Evolutionary conservation across 164 flowering plant genomes (phyloP).

Genomic region (Vitis rupestris): DNA sequence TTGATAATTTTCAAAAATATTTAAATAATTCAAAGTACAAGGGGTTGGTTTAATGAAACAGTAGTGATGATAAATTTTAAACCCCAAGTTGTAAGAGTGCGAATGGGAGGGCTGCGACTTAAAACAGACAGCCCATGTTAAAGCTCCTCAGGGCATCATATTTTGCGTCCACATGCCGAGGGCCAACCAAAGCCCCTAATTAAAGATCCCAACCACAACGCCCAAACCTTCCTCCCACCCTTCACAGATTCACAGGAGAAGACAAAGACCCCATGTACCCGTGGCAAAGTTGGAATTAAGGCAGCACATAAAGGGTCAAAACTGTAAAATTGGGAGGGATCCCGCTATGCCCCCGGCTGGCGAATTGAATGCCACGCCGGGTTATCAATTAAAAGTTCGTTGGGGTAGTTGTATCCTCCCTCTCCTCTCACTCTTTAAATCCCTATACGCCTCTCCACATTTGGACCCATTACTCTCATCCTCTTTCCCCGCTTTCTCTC

Average conservation of each 20-base stretch:
- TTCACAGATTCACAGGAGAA: background rate
- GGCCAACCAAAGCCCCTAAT: too few species aligned
- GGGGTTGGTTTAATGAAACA: too few species aligned
- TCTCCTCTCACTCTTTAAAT: slow-evolving; percentile 10
- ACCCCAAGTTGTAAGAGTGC: too few species aligned
- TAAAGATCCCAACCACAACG: too few species aligned
- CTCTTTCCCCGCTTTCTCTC: background rate
- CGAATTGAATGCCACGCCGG: slow-evolving; percentile 39
- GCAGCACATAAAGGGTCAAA: background rate
- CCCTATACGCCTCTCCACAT: background rate
- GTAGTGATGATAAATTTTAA: too few species aligned
- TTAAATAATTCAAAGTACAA: too few species aligned
- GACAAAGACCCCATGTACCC: background rate
- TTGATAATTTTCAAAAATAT: too few species aligned
- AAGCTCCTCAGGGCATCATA: too few species aligned
- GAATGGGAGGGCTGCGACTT: too few species aligned
- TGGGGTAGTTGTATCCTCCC: slow-evolving; percentile 50
- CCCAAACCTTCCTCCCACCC: too few species aligned
- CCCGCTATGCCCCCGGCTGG: slow-evolving; percentile 19
- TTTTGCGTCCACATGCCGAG: too few species aligned
- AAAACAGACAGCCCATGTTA: too few species aligned
- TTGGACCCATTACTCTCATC: background rate
- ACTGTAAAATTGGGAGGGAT: background rate
- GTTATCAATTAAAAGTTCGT: slow-evolving; percentile 41
- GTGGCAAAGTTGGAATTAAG: background rate